phyloP scores from a whole-genome alignment of 305 asterid genomes.

The Plantago lanceolata region DNA sequence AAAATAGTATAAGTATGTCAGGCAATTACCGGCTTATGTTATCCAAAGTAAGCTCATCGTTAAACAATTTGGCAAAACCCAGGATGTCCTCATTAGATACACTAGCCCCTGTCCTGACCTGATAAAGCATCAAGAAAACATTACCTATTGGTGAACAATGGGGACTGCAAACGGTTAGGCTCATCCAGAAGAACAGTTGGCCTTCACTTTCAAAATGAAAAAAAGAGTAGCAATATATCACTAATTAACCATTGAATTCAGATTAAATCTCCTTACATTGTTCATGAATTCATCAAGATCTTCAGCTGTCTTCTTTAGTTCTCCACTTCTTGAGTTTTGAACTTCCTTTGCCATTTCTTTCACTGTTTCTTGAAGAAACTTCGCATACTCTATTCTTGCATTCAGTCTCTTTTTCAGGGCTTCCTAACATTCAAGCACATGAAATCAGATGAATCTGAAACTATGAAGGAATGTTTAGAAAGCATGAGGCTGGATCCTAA shows the following conservation, averaged over 20 bases:
- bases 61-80: conserved; percentile 91
- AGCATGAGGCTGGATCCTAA: conserved; percentile 15
- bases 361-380: conserved; percentile 97
- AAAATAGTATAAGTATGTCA: conserved; percentile 12
- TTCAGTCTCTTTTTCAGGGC: conserved; percentile 73
- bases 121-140: conserved; percentile 28
- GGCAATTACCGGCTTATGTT: conserved; percentile 82
- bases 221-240: conserved; percentile 10
- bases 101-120: conserved; percentile 81
- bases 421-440: conserved; percentile 51
- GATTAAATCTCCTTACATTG: conserved; percentile 44
- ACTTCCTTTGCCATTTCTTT: conserved; percentile 99
- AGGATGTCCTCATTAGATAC: conserved; percentile 88
- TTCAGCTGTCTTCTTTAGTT: conserved; percentile 83
- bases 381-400: conserved; percentile 93
- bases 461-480: conserved; percentile 15
- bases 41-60: conserved; percentile 94
- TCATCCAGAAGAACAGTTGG: conserved; percentile 15
- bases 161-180: conserved; percentile 13
- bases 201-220: conserved; percentile 9
- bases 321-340: conserved; percentile 90
- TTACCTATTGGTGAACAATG: conserved; percentile 8
- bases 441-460: conserved; percentile 22
- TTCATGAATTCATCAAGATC: conserved; percentile 95
- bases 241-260: conserved; percentile 9